Conservation (phyloP, 192 early-diverging fungal species). For the Linnemannia elongata region DNA sequence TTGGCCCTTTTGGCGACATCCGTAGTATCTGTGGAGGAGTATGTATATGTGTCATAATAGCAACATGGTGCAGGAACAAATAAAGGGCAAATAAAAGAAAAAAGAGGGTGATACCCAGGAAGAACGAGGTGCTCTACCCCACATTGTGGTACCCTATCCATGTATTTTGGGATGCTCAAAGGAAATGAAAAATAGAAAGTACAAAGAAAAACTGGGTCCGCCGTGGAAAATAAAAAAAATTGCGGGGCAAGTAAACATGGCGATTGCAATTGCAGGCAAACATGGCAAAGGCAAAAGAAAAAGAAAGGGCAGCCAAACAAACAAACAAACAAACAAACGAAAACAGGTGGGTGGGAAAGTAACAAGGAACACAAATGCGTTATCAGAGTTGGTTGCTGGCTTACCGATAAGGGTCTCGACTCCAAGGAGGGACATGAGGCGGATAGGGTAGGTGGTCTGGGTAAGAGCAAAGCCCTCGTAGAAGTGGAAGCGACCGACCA, state of each 20-base stretch:
- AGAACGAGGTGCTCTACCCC: not conserved
- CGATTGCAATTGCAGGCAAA: too few relatives aligned
- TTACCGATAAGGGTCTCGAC: conserved; percentile 78
- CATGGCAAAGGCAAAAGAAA: not conserved
- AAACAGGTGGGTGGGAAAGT: conserved; percentile 1
- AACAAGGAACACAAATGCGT: not conserved
- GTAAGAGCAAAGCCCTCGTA: conserved; percentile 91
- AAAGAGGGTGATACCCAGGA: not conserved
- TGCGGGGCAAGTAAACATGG: not conserved
- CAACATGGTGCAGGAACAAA: not conserved
- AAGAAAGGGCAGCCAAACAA: not conserved
- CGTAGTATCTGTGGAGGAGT: not conserved
- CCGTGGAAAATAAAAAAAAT: not conserved
- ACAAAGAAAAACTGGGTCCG: conserved; percentile 13
- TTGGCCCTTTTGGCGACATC: not conserved
- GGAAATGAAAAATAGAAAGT: conserved; percentile 3
- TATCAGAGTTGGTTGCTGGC: not conserved
- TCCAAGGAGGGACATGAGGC: conserved; percentile 88
- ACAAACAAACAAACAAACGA: not conserved
- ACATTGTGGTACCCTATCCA: conserved; percentile 8
- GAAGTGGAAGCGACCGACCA: conserved; percentile 92
- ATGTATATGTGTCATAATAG: not conserved
- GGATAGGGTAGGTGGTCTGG: conserved; percentile 87
- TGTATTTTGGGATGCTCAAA: not conserved
- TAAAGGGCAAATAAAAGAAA: not conserved